These are phyloP conservation scores for Allantophomopsis cytisporea DNA, from an alignment of 2,329 filamentous ascomycete genomes.

Conservation along the genomic window DNA sequence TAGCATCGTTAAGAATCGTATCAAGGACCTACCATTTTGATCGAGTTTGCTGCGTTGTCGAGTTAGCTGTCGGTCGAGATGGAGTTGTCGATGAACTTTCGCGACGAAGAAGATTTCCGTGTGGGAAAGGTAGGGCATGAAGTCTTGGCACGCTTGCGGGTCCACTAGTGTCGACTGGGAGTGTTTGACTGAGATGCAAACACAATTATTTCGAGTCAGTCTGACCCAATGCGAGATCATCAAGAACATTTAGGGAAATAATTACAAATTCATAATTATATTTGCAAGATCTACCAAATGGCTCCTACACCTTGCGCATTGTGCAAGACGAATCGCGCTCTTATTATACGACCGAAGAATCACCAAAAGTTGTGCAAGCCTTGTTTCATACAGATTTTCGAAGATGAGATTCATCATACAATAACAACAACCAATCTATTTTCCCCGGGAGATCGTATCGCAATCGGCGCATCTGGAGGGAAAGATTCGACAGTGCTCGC, in stretches of 20 bases:
- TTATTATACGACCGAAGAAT: conserved; percentile 91
- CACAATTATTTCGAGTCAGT: no score
- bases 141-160: conserved; percentile 11
- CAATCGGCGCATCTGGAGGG: conserved; percentile 90
- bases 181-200: conserved; percentile 1
- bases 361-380: conserved; percentile 81
- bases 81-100: conserved; percentile 23
- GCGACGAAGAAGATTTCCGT: conserved; percentile 13
- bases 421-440: conserved; percentile 77
- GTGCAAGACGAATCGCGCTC: conserved; percentile 64
- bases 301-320: conserved; percentile 61
- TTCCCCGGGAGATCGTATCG: conserved; percentile 68
- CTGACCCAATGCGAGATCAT: no score
- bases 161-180: conserved; percentile 1
- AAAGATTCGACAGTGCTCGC: conserved; percentile 97
- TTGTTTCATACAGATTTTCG: conserved; percentile 81
- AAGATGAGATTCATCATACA: conserved; percentile 87
- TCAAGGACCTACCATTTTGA: conserved; percentile 43
- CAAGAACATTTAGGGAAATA: no score
- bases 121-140: conserved; percentile 5
- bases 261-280: neutral
- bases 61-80: conserved; percentile 28
- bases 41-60: conserved; percentile 30
- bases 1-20: conserved; percentile 6
- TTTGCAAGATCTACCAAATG: conserved; percentile 35